Base-by-base conservation (phyloP, 352 stramenopile genomes). In the Halophytophthora batemanensis region DNA sequence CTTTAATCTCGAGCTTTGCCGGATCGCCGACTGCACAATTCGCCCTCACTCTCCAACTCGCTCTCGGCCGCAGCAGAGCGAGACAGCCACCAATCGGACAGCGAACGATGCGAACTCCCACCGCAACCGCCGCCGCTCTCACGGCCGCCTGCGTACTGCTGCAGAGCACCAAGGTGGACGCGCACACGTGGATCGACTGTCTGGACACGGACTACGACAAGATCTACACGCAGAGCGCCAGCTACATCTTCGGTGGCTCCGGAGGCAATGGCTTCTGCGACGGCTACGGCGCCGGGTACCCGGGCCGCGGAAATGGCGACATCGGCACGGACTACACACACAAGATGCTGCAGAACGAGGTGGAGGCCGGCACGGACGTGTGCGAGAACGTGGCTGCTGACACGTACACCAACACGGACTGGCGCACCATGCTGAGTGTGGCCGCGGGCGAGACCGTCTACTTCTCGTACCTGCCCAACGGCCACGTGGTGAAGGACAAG, bases 151-250 rank as follows among this genome's bases (percentile, higher is more conserved):
- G 35, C 38, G 11, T 64, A 14, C 15, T 71, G 14, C 35, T 68
- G 41, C 45, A 61, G 2, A 60, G 43, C 33, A 37, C 53, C 13
- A 44, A 44, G 28, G 45, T 67, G 18, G 38, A 69, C 0, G 71
- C 69, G n/a, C 80, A 90, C 59, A 71, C 77, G 11, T 88, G 80
- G 76, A 78, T 87, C 43, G 74, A 85, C 51, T 85, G 74, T 29
- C 42, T 85, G 41, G 68, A 80, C 64, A 86, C 71, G 43, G 69
- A 77, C 54, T 62, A 74, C 45, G 69, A 57, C 10, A 84, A 84
- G 47, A 45, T 90, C 7, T 87, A 90, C 45, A 69, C 87, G 43
- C 57, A 82, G 43, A 84, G 74, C 47, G 65, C 56, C 13, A 65
- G 71, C 35, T 89, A 87, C 58, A 87, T 89, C 53, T 89, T 71